These are phyloP conservation scores for Onygenales sp. DNA, from an alignment of 2,329 filamentous ascomycete genomes.

Conservation along the genomic window DNA sequence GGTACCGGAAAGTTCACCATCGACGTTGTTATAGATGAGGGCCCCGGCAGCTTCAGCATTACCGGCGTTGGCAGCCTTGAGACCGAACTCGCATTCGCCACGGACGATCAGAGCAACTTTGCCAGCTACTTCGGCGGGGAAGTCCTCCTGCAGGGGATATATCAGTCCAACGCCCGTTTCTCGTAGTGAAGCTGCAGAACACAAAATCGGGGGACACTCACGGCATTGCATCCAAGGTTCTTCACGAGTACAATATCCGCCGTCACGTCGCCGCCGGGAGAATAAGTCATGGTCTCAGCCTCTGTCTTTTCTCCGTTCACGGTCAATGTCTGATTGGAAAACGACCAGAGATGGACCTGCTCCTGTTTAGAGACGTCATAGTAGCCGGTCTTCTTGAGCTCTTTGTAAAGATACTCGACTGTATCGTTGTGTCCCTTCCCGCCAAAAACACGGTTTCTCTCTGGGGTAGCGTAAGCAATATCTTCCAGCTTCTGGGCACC, in stretches of 20 bases:
- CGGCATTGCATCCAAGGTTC: slow-evolving; percentile 53
- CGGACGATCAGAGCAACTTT: slow-evolving; percentile 63
- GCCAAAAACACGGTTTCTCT: slow-evolving; percentile 18
- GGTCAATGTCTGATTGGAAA: slow-evolving; percentile 5
- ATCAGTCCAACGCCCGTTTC: neutral
- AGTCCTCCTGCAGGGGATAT: slow-evolving; percentile 43
- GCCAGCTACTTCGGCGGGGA: slow-evolving; percentile 47
- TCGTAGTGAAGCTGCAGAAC: neutral
- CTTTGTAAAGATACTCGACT: slow-evolving; percentile 11
- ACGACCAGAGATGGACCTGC: slow-evolving; percentile 12
- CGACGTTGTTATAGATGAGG: slow-evolving; percentile 64
- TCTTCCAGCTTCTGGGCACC: slow-evolving; percentile 14
- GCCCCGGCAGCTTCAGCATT: slow-evolving; percentile 61
- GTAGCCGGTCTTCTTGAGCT: slow-evolving; percentile 9
- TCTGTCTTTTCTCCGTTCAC: slow-evolving; percentile 8
- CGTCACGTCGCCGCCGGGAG: slow-evolving; percentile 7
- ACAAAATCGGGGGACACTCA: slow-evolving; percentile 9
- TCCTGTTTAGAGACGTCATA: slow-evolving; percentile 13
- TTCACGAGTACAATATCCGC: slow-evolving; percentile 45
- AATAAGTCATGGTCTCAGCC: slow-evolving; percentile 11
- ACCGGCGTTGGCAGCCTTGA: slow-evolving; percentile 60
- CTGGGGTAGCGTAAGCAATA: slow-evolving; percentile 14
- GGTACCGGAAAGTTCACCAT: slow-evolving; percentile 56
- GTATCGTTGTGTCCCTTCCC: slow-evolving; percentile 10
- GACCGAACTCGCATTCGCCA: slow-evolving; percentile 61